Evolutionary conservation across 2,329 filamentous ascomycete species (phyloP), one percentile per base, ranked within the genome.

Genomic region (Aspergillus puulaauensis): DNA sequence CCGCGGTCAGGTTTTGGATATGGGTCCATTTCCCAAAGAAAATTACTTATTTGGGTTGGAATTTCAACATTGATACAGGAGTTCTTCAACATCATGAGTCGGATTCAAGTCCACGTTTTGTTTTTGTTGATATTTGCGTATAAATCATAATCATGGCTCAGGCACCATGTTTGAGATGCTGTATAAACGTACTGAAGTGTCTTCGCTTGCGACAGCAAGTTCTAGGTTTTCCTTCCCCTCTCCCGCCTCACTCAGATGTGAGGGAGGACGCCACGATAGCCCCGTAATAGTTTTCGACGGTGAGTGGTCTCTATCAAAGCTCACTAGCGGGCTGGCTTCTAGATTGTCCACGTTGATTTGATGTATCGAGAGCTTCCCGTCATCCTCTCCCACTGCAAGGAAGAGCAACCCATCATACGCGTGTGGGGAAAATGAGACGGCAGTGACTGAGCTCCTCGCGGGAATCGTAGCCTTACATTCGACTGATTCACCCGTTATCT

Each of bases 271-370:
- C 90, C 90, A 93, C 7, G 86, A 80, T 37, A 93, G 76, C 69
- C 89, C 86, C 23, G 85, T 81, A 21, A 91, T 82, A 2, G 87
- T 75, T 68, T 83, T 89, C 23, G 87, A 86, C 1, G 89, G 82
- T 44, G 80, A 83, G 50, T 83, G 67, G 7, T 63, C 54, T 56
- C 61, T 68, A 33, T 76, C 74, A 50, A 78, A 60, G 35, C 65
- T 67, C 44, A 66, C 64, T 40, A 72, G 52, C 46, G 69, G 63
- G 33, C 68, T 66, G 21, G 68, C 58, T 59, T 71, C 68, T 6
- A 73, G 61, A 41, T 51, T 64, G n/a, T 71, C 69, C 8, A 65
- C 61, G 6, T 66, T 63, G 40, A 82, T 69, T 35, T 65, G 65
- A 61, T 79, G 75, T 9, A 82, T 61, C 6, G 71, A 76, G 31